Conservation (phyloP, 1,284 basidiomycete species). For the Fomitopsis betulina region DNA sequence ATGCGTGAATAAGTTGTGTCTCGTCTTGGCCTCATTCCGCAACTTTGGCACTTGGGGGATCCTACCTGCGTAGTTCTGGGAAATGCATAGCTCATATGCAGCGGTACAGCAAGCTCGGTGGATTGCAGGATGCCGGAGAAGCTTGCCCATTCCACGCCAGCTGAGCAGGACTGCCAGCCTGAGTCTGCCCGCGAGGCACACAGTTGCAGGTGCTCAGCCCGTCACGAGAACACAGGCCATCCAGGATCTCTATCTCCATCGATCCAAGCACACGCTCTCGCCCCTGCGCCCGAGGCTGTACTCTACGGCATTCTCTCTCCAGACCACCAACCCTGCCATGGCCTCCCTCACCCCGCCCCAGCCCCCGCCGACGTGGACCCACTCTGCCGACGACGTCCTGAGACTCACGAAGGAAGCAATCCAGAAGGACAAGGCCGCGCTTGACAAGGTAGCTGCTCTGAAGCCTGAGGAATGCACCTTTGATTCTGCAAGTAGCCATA, state of each 20-base stretch:
- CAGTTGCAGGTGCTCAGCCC: background rate
- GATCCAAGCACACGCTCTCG: slow-evolving; percentile 15
- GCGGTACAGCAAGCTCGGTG: background rate
- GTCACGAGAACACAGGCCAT: slow-evolving; percentile 4
- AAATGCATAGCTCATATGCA: background rate
- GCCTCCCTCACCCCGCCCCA: slow-evolving; percentile 58
- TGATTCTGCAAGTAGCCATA: slow-evolving; percentile 40
- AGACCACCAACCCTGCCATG: slow-evolving; percentile 30
- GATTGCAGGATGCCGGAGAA: slow-evolving; percentile 1
- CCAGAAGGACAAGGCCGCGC: slow-evolving; percentile 45
- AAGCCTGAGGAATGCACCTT: slow-evolving; percentile 53
- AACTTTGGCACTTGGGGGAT: background rate
- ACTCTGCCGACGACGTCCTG: slow-evolving; percentile 58
- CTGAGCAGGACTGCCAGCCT: background rate
- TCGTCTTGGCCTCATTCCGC: background rate
- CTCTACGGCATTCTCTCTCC: slow-evolving; percentile 14
- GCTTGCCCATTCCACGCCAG: background rate
- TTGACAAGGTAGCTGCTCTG: slow-evolving; percentile 63
- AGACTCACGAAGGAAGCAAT: slow-evolving; percentile 58
- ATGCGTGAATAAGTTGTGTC: background rate
- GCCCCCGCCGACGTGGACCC: slow-evolving; percentile 62
- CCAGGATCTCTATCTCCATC: slow-evolving; percentile 8
- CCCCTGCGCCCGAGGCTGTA: slow-evolving; percentile 3
- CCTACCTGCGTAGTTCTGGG: background rate
- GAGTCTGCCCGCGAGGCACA: slow-evolving; percentile 2